Evolutionary conservation across 345 rosid genomes (phyloP).

Genomic region (Syzygium aromaticum): DNA sequence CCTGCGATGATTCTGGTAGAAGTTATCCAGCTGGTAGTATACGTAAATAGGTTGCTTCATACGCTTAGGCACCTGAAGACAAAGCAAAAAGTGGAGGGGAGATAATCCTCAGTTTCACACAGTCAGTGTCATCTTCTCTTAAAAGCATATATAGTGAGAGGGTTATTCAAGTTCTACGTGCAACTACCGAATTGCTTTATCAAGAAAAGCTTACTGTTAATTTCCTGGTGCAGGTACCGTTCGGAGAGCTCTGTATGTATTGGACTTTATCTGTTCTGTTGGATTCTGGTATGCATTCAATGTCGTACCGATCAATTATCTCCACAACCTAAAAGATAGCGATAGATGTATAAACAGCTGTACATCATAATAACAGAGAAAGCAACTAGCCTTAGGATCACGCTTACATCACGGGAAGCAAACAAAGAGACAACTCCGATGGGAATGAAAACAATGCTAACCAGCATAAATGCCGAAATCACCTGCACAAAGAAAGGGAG

Average conservation of each 20-base stretch:
- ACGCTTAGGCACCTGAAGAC: conserved; percentile 53
- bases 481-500: conserved; percentile 39
- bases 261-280: conserved; percentile 41
- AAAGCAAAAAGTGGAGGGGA: conserved; percentile 3
- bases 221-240: conserved; percentile 42
- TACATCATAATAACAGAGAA: background rate
- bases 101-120: background rate
- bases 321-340: conserved; percentile 65
- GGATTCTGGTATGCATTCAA: conserved; percentile 48
- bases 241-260: conserved; percentile 44
- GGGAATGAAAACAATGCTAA: conserved; percentile 88
- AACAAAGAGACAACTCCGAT: conserved; percentile 84
- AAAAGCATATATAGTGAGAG: background rate
- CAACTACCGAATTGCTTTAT: background rate
- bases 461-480: conserved; percentile 78
- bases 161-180: background rate
- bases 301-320: conserved; percentile 74
- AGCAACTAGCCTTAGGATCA: background rate
- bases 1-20: conserved; percentile 99
- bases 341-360: background rate
- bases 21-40: conserved; percentile 96
- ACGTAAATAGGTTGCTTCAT: conserved; percentile 88
- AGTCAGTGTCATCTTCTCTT: background rate
- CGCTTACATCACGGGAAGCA: conserved; percentile 69
- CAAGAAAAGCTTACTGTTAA: conserved; percentile 31